These are phyloP conservation scores for Pseudognaphalium luteoalbum DNA, from an alignment of 129 eudicot species.

Conservation along the genomic window DNA sequence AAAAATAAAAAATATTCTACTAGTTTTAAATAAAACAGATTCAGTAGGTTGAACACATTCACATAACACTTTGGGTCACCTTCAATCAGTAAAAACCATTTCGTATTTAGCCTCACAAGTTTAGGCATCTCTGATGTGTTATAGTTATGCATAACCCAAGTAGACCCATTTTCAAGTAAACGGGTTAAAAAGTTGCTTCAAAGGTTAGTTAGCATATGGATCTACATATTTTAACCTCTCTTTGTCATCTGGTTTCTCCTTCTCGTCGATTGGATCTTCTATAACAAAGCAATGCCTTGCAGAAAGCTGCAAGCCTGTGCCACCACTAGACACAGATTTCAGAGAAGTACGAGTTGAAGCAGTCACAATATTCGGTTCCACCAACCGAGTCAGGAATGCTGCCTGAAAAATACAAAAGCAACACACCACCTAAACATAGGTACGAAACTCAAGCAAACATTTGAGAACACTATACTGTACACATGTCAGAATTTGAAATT, in stretches of 20 bases:
- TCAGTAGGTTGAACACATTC: background rate
- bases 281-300: slow-evolving; percentile 75
- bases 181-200: background rate
- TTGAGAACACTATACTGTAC: background rate
- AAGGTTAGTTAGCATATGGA: slow-evolving; percentile 10
- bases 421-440: slow-evolving; percentile 12
- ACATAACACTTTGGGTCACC: background rate
- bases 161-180: slow-evolving; percentile 6
- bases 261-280: slow-evolving; percentile 72
- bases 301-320: slow-evolving; percentile 69
- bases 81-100: background rate
- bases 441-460: background rate
- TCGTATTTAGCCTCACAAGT: background rate
- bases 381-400: slow-evolving; percentile 70
- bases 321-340: slow-evolving; percentile 52
- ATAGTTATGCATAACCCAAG: slow-evolving; percentile 10
- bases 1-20: background rate
- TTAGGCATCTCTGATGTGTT: background rate
- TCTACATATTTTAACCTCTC: slow-evolving; percentile 51
- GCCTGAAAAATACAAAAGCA: slow-evolving; percentile 54
- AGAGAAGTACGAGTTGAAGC: slow-evolving; percentile 65
- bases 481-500: slow-evolving; percentile 5
- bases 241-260: slow-evolving; percentile 38
- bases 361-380: slow-evolving; percentile 68
- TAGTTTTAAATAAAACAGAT: background rate